A percentile compares a stretch with the other conserved stretches of the same genome.
These are phyloP conservation scores for Podaxis mareebaensis DNA, from an alignment of 768 basidiomycete species.

Conservation along the genomic window DNA sequence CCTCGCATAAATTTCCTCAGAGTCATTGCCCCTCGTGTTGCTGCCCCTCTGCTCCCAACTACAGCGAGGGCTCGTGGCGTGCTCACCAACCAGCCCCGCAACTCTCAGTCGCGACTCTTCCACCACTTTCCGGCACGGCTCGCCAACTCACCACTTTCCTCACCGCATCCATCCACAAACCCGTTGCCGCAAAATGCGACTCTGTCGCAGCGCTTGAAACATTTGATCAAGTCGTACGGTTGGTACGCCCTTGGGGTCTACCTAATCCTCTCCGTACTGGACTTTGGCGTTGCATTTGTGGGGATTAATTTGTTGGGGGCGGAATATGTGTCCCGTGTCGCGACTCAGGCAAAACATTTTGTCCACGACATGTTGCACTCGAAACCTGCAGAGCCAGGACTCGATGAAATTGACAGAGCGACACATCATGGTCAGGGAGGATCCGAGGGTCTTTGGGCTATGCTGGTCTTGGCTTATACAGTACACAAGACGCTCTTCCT, in stretches of 20 bases:
- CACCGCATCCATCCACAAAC: slow-evolving; percentile 16
- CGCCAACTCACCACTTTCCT: slow-evolving; percentile 18
- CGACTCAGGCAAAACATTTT: slow-evolving; percentile 54
- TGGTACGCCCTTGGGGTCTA: slow-evolving; percentile 97
- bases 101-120: slow-evolving; percentile 12
- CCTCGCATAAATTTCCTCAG: slow-evolving; percentile 32
- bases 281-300: slow-evolving; percentile 84
- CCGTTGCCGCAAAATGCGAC: slow-evolving; percentile 51
- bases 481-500: slow-evolving; percentile 95
- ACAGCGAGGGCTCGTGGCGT: slow-evolving; percentile 3
- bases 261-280: slow-evolving; percentile 66
- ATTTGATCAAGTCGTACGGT: slow-evolving; percentile 89
- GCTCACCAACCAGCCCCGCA: slow-evolving; percentile 16
- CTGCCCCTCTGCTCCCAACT: slow-evolving; percentile 20
- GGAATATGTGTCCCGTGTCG: slow-evolving; percentile 79
- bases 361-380: slow-evolving; percentile 46
- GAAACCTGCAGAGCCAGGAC: slow-evolving; percentile 64
- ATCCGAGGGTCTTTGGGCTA: slow-evolving; percentile 84
- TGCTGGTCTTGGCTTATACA: slow-evolving; percentile 90
- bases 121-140: slow-evolving; percentile 16
- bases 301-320: slow-evolving; percentile 87
- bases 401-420: slow-evolving; percentile 58
- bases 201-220: slow-evolving; percentile 71
- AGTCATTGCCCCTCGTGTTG: slow-evolving; percentile 21
- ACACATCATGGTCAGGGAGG: slow-evolving; percentile 35